These are phyloP conservation scores for Leccinum imitatum DNA, from an alignment of 768 basidiomycete genomes.

Conservation along the genomic window DNA sequence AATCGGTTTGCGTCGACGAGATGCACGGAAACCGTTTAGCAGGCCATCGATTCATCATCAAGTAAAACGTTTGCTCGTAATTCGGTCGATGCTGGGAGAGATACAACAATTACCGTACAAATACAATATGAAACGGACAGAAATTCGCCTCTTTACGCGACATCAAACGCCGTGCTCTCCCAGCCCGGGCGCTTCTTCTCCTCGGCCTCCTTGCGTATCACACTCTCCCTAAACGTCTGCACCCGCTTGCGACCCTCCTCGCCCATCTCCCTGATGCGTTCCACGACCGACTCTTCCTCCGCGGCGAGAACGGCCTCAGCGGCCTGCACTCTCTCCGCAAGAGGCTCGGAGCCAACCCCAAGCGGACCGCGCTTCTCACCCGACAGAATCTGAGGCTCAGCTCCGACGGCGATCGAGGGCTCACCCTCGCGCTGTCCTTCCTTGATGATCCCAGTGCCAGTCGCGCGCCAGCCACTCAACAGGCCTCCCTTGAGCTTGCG, in stretches of 20 bases:
- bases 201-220: constrained; percentile 38
- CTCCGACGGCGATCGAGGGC: constrained; percentile 60
- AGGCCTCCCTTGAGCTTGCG: constrained; percentile 36
- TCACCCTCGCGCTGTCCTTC: constrained; percentile 39
- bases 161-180: constrained; percentile 51
- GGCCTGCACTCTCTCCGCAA: constrained; percentile 13
- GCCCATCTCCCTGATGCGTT: constrained; percentile 35
- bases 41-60: too few species aligned
- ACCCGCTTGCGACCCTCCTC: constrained; percentile 38
- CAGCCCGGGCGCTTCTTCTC: constrained; percentile 45
- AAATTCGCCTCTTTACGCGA: constrained; percentile 8
- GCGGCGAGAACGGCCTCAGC: not conserved
- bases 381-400: constrained; percentile 69
- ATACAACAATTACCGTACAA: not conserved
- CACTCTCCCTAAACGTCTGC: constrained; percentile 43
- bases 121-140: not conserved
- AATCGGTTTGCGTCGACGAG: too few species aligned
- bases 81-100: not conserved
- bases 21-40: too few species aligned
- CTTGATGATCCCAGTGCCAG: constrained; percentile 63
- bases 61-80: not conserved
- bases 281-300: constrained; percentile 23
- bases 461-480: constrained; percentile 49
- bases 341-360: constrained; percentile 48
- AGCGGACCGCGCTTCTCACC: constrained; percentile 69